These are phyloP conservation scores for Trypanosoma congolense DNA, from an alignment of 208 protist species.

Conservation along the genomic window DNA sequence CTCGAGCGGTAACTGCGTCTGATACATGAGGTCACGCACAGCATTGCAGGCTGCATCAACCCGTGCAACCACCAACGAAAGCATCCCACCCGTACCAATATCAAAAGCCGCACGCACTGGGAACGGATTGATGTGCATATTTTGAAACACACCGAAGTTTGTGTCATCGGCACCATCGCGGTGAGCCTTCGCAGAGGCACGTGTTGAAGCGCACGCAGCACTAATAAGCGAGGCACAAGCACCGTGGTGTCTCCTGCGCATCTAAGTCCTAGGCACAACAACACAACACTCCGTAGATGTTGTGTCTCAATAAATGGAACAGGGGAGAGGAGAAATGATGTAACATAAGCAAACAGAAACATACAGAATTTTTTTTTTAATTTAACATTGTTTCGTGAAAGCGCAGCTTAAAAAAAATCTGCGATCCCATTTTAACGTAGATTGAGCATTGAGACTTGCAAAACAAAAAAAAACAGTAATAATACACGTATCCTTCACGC, in stretches of 20 bases:
- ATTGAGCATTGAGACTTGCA: constrained; percentile 1
- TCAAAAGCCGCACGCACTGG: constrained; percentile 85
- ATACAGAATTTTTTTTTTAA: too few species aligned
- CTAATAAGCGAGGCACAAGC: not conserved
- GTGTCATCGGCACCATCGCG: constrained; percentile 2
- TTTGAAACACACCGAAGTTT: constrained; percentile 63
- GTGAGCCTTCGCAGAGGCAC: too few species aligned
- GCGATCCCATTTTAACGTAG: not conserved
- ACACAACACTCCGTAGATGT: not conserved
- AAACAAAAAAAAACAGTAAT: constrained; percentile 4
- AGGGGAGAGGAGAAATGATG: too few species aligned
- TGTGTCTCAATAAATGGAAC: too few species aligned
- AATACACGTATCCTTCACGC: too few species aligned
- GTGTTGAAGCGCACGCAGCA: too few species aligned
- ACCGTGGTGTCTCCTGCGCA: constrained; percentile 1
- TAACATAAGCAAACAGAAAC: constrained; percentile 10
- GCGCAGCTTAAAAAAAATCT: too few species aligned
- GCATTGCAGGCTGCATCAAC: constrained; percentile 54
- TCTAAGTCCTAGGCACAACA: constrained; percentile 4
- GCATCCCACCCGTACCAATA: constrained; percentile 71
- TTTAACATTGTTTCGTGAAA: too few species aligned
- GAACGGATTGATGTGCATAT: constrained; percentile 66
- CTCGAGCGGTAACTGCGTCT: constrained; percentile 74
- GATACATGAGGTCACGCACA: constrained; percentile 62
- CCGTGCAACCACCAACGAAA: constrained; percentile 67